These are phyloP conservation scores for Eremothecium gossypii DNA, from an alignment of 1,139 yeast genomes.

Conservation along the genomic window DNA sequence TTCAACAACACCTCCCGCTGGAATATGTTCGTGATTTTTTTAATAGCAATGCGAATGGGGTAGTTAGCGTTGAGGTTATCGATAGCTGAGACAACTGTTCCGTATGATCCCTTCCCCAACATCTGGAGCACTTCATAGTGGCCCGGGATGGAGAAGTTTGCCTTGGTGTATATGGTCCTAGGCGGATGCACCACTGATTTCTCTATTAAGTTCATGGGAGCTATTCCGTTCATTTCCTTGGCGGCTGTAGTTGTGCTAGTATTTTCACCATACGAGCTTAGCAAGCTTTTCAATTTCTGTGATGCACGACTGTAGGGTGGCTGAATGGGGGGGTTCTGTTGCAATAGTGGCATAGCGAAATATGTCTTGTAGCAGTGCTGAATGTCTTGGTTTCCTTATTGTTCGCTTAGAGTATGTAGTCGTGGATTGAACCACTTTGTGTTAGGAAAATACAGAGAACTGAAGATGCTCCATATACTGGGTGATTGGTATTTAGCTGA, in stretches of 20 bases:
- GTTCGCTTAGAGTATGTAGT: conserved; percentile 1
- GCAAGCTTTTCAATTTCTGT: conserved; percentile 6
- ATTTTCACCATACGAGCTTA: conserved; percentile 8
- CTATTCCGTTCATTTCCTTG: conserved; percentile 4
- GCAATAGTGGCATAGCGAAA: conserved; percentile 4
- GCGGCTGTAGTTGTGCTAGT: conserved; percentile 3
- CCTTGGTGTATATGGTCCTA: conserved; percentile 33
- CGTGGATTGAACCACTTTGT: conserved; percentile 1
- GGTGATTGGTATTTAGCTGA: conserved; percentile 2
- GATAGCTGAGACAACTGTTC: conserved; percentile 75
- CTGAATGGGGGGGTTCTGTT: conserved; percentile 3
- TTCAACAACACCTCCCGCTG: conserved; percentile 54
- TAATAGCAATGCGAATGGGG: conserved; percentile 51
- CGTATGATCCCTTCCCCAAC: conserved; percentile 85
- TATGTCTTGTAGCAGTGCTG: conserved; percentile 1
- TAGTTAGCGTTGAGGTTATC: conserved; percentile 36
- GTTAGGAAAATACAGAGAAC: conserved; percentile 1
- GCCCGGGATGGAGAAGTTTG: conserved; percentile 54
- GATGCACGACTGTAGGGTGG: conserved; percentile 7
- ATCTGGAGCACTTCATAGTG: conserved; percentile 55
- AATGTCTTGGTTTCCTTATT: conserved; percentile 4
- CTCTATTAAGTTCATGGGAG: conserved; percentile 4
- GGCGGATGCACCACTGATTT: conserved; percentile 4
- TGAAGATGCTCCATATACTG: not conserved
- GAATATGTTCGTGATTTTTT: conserved; percentile 64